Evolutionary conservation across 176 grass and related monocot genomes (phyloP).

Genomic region (Oryza punctata): DNA sequence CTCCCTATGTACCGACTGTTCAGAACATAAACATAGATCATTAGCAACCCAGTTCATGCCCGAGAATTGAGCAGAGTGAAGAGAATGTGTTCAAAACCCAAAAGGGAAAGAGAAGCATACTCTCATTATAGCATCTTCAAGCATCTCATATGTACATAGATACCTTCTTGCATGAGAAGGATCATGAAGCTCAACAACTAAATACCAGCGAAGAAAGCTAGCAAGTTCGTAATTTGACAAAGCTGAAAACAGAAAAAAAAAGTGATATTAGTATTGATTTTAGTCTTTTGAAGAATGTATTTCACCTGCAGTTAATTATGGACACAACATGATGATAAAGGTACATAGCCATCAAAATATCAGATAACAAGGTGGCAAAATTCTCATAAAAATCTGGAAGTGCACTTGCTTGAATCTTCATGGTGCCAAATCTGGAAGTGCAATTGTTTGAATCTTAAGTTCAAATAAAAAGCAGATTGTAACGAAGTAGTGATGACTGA

Average conservation of each 20-base stretch:
- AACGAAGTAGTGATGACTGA: no score
- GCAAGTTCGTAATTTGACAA: conserved; percentile 94
- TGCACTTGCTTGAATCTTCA: no score
- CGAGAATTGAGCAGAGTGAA: not conserved
- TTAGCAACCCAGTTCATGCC: no score
- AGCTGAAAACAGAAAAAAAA: conserved; percentile 45
- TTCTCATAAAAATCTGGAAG: no score
- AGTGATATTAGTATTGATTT: no score
- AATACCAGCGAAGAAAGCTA: conserved; percentile 95
- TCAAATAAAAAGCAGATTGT: no score
- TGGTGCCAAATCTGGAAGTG: no score
- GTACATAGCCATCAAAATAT: no score
- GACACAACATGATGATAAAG: not conserved
- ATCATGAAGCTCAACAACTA: conserved; percentile 86
- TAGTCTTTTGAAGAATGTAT: no score
- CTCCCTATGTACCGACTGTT: conserved; percentile 68
- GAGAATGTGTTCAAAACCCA: conserved; percentile 5
- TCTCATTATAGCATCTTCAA: conserved; percentile 93
- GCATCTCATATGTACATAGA: conserved; percentile 81
- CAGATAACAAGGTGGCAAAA: no score
- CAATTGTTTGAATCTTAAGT: no score
- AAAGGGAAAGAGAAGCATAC: conserved; percentile 38
- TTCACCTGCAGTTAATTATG: no score
- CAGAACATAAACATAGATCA: conserved; percentile 5
- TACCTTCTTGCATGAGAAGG: conserved; percentile 80